Base-by-base conservation (phyloP, 2,329 filamentous ascomycete species). In the Penicillium fuscoglaucum region DNA sequence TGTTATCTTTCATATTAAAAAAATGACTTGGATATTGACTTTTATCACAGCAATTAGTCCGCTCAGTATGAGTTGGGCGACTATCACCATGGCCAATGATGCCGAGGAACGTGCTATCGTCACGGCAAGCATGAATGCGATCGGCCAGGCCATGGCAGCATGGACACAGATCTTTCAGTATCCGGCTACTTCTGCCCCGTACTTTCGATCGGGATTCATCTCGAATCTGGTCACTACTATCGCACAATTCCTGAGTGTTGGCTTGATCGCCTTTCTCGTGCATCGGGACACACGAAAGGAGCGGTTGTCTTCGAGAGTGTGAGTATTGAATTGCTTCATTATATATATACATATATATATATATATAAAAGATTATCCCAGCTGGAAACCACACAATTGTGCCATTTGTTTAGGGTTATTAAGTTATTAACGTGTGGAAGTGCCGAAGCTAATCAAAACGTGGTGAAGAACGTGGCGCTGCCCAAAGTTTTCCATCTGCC, bases 51-150 rank as follows among this genome's bases (percentile, higher is more conserved):
- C 67, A 24, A 62, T 68, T 24, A 67, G 66, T 17, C 70, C 70
- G 0, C 65, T 78, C 52, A 73, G 72, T 8, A 78, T 78, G 76
- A 72, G 71, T 10, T 78, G 75, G 76, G 74, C 76, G 24, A 74
- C 74, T 0, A 64, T 75, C 2, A 64, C 70, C 9, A 76, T 76
- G 73, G 68, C 70, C 2, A 69, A 73, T 12, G 74, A 76, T 44
- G 74, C 75, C 8, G 77, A 79, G 54, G 76, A 79, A 59, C 68
- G 76, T 21, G 76, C 76, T 1, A 68, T 78, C 2, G 74, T 78
- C 6, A 77, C 74, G 17, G 76, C 75, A 0, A 78, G 74, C 31
- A 79, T 79, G 76, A 79, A 78, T 48, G 73, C 76, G 6, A 76
- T 79, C 48, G 76, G 77, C 1, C 76, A 79, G 59, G 76, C 70